A percentile compares a stretch with the other conserved stretches of the same genome.
phyloP scores from a whole-genome alignment of 257 asterid species.

The Gentiana straminea region DNA sequence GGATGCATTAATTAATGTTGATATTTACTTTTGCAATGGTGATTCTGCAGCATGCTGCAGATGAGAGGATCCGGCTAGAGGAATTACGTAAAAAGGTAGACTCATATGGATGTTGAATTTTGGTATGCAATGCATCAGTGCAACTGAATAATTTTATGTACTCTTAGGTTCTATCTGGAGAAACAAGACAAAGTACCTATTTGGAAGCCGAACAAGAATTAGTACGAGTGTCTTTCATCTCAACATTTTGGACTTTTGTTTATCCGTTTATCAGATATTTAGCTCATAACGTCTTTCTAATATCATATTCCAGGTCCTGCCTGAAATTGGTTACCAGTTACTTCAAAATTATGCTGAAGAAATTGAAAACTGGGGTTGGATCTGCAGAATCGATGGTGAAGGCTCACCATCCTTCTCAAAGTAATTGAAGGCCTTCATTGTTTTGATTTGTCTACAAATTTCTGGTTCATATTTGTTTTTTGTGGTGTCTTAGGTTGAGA shows the following conservation, averaged over 20 bases:
- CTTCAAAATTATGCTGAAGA: slow-evolving; percentile 71
- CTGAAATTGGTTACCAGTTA: slow-evolving; percentile 84
- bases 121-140: slow-evolving; percentile 6
- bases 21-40: slow-evolving; percentile 15
- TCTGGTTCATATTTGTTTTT: background rate
- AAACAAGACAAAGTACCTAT: slow-evolving; percentile 51
- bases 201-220: slow-evolving; percentile 70
- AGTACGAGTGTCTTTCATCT: slow-evolving; percentile 32
- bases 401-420: slow-evolving; percentile 54
- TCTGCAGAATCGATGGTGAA: slow-evolving; percentile 61
- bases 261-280: slow-evolving; percentile 8
- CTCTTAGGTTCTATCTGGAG: slow-evolving; percentile 73
- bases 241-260: background rate
- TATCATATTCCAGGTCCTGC: slow-evolving; percentile 46
- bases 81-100: slow-evolving; percentile 78
- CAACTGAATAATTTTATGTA: slow-evolving; percentile 15
- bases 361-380: slow-evolving; percentile 90
- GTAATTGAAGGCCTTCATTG: slow-evolving; percentile 26
- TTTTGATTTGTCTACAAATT: background rate
- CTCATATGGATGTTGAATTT: slow-evolving; percentile 9
- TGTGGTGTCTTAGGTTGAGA: background rate
- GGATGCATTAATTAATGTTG: too few species aligned
- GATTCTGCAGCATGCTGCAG: slow-evolving; percentile 89
- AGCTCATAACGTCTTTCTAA: slow-evolving; percentile 14
- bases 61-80: slow-evolving; percentile 92